These are phyloP conservation scores for Cladosporium colombiae DNA, from an alignment of 2,329 filamentous ascomycete species.

Conservation along the genomic window DNA sequence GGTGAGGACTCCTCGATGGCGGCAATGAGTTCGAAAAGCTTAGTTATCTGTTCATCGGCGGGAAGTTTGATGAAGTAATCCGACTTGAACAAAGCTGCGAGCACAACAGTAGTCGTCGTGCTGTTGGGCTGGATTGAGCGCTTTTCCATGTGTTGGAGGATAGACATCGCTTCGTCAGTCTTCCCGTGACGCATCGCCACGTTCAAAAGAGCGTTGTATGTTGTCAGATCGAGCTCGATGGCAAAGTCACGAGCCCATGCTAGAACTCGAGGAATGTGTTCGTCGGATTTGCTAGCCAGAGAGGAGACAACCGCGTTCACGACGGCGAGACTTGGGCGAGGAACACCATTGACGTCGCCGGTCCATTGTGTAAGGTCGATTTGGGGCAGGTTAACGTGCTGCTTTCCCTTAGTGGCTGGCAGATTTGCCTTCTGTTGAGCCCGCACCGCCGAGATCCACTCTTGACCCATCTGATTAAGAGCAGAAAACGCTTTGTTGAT, in stretches of 20 bases:
- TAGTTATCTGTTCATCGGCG: conserved; percentile 52
- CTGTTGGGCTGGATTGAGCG: conserved; percentile 51
- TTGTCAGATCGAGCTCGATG: conserved; percentile 38
- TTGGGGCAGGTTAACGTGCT: background rate
- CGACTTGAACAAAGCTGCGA: conserved; percentile 60
- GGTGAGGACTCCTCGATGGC: conserved; percentile 58
- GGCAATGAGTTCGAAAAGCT: conserved; percentile 57
- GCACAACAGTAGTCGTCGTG: conserved; percentile 71
- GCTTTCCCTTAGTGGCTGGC: conserved; percentile 10
- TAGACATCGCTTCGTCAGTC: conserved; percentile 35
- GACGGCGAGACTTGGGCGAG: conserved; percentile 62
- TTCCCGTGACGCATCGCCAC: conserved; percentile 33
- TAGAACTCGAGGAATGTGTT: conserved; percentile 57
- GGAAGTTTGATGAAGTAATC: conserved; percentile 46
- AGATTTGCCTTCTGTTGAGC: conserved; percentile 25
- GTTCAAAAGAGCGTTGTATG: conserved; percentile 38
- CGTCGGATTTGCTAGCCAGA: conserved; percentile 53
- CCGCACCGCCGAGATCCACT: conserved; percentile 53
- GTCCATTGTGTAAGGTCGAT: conserved; percentile 25
- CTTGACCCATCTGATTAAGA: conserved; percentile 64
- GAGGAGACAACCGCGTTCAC: conserved; percentile 72
- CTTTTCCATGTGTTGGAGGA: conserved; percentile 46
- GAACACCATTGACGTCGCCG: conserved; percentile 42
- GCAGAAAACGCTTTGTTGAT: conserved; percentile 61
- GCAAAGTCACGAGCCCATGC: conserved; percentile 42